Evolutionary conservation across 1,284 basidiomycete species (phyloP).

Genomic region (Heterobasidion parviporum): DNA sequence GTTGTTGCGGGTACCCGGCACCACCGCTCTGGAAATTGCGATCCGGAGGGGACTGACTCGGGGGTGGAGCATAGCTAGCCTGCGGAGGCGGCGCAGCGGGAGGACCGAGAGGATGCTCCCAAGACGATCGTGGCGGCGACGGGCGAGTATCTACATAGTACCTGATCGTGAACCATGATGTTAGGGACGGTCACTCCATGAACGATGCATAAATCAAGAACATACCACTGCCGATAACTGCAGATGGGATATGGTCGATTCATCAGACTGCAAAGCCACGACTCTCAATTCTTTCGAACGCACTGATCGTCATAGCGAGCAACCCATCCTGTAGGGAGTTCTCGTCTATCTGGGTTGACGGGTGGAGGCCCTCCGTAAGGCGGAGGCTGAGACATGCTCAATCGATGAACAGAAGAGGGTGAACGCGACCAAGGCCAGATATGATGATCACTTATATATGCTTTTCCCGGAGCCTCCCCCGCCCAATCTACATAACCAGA

Average conservation of each 20-base stretch:
- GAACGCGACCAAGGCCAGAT: slow-evolving; percentile 12
- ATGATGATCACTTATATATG: slow-evolving; percentile 7
- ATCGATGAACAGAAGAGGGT: slow-evolving; percentile 13
- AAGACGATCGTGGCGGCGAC: slow-evolving; percentile 53
- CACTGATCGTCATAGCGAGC: slow-evolving; percentile 62
- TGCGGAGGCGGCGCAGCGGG: slow-evolving; percentile 27
- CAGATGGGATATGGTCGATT: slow-evolving; percentile 5
- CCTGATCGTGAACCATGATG: slow-evolving; percentile 27
- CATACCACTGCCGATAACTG: slow-evolving; percentile 65
- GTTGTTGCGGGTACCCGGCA: slow-evolving; percentile 16
- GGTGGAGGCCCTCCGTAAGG: slow-evolving; percentile 22
- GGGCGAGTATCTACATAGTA: slow-evolving; percentile 62
- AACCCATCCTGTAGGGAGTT: slow-evolving; percentile 62
- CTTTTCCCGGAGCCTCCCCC: background rate
- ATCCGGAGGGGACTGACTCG: slow-evolving; percentile 25
- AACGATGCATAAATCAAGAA: slow-evolving; percentile 2
- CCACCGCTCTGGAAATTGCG: slow-evolving; percentile 16
- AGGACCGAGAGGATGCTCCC: slow-evolving; percentile 56
- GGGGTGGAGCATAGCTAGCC: slow-evolving; percentile 34
- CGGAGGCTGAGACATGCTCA: slow-evolving; percentile 35
- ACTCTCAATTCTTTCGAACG: slow-evolving; percentile 24
- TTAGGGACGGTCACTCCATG: background rate
- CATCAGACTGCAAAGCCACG: slow-evolving; percentile 11
- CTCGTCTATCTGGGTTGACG: slow-evolving; percentile 54
- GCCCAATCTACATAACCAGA: background rate